Evolutionary conservation across 192 early-diverging fungal genomes (phyloP), one percentile per base, ranked within the genome.

Genomic region (Backusella mclennaniae): DNA sequence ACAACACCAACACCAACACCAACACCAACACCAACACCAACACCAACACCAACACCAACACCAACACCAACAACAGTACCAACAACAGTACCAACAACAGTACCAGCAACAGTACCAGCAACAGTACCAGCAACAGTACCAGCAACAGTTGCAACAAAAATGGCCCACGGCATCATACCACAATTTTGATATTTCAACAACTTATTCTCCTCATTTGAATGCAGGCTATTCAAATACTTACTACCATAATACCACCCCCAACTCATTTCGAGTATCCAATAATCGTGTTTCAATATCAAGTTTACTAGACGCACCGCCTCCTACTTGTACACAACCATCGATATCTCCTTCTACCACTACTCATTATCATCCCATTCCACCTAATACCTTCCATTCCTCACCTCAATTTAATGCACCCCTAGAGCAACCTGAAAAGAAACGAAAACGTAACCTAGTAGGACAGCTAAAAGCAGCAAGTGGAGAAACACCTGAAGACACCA

Each of bases 381-480:
- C 67, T 41, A 68, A 36, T 41, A 38, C n/a, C 36, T 8, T 63
- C 12, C 12, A 63, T 38, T 36, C 31, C 35, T 68, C 35, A 36
- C n/a, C 15, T 5, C 53, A 12, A 23, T 12, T 23, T 11, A 36
- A 36, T n/a, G 17, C 17, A 19, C 33, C 35, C 2, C 36, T 6
- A 7, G 9, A 41, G 1, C 68, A 19, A n/a, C 35, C 35, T 21
- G 66, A 67, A 67, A 67, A 67, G 66, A 69, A 69, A 39, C 68
- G 68, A 21, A 69, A 69, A 17, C 36, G 36, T 2, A 69, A 69
- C n/a, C 36, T 69, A 36, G n/a, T 69, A 19, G 35, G n/a, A 1
- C 68, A 69, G 6, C 35, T 69, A n/a, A 39, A 69, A 23, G 38
- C 36, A 69, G 68, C 68, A 21, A 35, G 35, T 69, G 68, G 68